Evolutionary conservation across 2,329 filamentous ascomycete species (phyloP), one percentile per base, ranked within the genome.

Genomic region (Zalaria obscura): DNA sequence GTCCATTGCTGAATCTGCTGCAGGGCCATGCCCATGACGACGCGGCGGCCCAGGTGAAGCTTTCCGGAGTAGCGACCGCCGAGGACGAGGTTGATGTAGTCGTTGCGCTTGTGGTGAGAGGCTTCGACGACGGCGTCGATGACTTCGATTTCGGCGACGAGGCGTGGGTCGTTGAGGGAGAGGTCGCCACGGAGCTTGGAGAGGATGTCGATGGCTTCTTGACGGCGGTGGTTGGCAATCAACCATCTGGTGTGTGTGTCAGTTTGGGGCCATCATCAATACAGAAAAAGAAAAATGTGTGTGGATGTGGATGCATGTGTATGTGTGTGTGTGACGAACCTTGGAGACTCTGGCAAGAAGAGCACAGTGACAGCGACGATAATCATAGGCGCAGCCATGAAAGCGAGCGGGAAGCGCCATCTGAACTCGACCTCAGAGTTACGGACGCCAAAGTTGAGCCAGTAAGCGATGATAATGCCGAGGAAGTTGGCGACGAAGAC

Each of bases 401-500:
- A 18, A 18, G 18, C 18, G 18, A 18, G 18, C 18, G 52, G 52
- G 40, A 59, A 55, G 27, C 56, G 64, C 76, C 78, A 82, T 36
- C 71, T 69, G 50, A 82, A 71, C 0, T 74, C 74, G 29, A 68
- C 66, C 43, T 78, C 69, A 47, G 76, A 70, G 52, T 75, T 80
- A 0, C 73, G 75, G 6, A 75, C 63, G 2, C 75, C 77, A 47
- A 56, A 65, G 39, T 64, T 61, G 6, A 67, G 50, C 62, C 62
- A 66, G 46, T 58, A 58, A 4, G 55, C 55, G 4, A 57, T 54
- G 78, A 65, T 11, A 78, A 73, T 76, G 51, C 79, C 79, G 37
- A 82, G 75, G 45, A 83, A 83, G 52, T 84, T 85, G 5, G 83
- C 58, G 0, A 78, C 83, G 47, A 85, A 84, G 50, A 83, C 80